These are phyloP conservation scores for Trichoderma parareesei DNA, from an alignment of 495 filamentous ascomycete genomes.

Conservation along the genomic window DNA sequence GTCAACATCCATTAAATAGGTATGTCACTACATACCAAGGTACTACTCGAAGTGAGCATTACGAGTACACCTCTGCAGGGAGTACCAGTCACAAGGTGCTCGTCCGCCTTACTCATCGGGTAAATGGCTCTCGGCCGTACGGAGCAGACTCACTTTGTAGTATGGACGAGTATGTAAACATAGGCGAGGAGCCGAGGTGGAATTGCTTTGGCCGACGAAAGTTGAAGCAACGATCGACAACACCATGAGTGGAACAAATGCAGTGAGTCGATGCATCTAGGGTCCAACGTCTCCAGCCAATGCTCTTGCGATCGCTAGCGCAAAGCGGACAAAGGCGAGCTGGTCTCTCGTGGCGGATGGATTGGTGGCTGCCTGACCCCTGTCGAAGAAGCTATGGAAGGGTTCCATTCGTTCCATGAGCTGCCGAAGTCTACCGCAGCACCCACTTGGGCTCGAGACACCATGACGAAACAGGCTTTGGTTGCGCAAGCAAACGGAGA, in stretches of 20 bases:
- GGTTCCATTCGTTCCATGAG: conserved; percentile 7
- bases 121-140: too few species aligned
- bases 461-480: neutral
- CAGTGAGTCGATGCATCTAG: neutral
- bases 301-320: conserved; percentile 2
- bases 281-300: neutral
- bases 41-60: too few species aligned
- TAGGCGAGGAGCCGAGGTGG: conserved; percentile 5
- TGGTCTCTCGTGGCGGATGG: neutral
- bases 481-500: neutral
- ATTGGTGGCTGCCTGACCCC: conserved; percentile 1
- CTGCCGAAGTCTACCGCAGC: conserved; percentile 1
- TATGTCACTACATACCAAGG: too few species aligned
- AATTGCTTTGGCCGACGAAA: neutral
- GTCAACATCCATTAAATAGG: too few species aligned
- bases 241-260: neutral
- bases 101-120: too few species aligned
- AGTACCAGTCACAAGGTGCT: too few species aligned
- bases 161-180: neutral
- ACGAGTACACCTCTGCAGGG: too few species aligned
- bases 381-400: neutral
- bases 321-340: neutral
- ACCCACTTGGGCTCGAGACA: neutral
- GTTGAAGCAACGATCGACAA: conserved; percentile 3
- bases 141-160: too few species aligned